These are phyloP conservation scores for Houttuynia cordata DNA, from an alignment of 164 flowering plant species.

Conservation along the genomic window DNA sequence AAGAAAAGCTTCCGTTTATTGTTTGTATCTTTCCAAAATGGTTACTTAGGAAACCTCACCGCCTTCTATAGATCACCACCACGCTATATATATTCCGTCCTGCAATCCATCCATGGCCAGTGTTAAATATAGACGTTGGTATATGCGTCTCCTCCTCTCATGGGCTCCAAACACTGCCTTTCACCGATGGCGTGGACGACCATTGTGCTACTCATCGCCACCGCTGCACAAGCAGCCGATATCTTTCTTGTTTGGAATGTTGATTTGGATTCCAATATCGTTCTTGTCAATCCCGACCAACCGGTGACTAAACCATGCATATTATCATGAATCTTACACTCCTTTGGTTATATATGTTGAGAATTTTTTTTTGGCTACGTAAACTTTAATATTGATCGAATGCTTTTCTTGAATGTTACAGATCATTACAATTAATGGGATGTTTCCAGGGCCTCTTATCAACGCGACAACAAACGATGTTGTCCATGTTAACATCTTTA, in stretches of 20 bases:
- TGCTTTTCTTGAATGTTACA: slow-evolving; percentile 7
- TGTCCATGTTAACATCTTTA: slow-evolving; percentile 43
- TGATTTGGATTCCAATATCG: slow-evolving; percentile 11
- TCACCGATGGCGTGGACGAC: slow-evolving; percentile 2
- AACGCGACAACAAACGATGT: slow-evolving; percentile 53
- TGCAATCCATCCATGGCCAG: neutral
- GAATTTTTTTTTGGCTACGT: neutral
- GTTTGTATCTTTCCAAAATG: neutral
- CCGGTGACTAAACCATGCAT: slow-evolving; percentile 13
- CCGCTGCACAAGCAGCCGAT: slow-evolving; percentile 20
- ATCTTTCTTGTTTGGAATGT: slow-evolving; percentile 51
- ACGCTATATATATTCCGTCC: no score
- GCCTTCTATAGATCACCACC: neutral
- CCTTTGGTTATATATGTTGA: neutral
- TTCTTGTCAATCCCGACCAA: slow-evolving; percentile 17
- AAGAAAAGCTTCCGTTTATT: neutral
- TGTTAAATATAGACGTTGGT: neutral
- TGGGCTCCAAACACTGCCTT: slow-evolving; percentile 3
- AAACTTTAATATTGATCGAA: neutral
- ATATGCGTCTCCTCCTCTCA: neutral
- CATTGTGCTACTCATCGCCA: slow-evolving; percentile 6
- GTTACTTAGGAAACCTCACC: neutral
- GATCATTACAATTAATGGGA: slow-evolving; percentile 62
- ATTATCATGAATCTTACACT: neutral
- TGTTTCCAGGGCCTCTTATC: slow-evolving; percentile 65